Base-by-base conservation (phyloP, 768 basidiomycete species). In the Fistulinella prunicolor region DNA sequence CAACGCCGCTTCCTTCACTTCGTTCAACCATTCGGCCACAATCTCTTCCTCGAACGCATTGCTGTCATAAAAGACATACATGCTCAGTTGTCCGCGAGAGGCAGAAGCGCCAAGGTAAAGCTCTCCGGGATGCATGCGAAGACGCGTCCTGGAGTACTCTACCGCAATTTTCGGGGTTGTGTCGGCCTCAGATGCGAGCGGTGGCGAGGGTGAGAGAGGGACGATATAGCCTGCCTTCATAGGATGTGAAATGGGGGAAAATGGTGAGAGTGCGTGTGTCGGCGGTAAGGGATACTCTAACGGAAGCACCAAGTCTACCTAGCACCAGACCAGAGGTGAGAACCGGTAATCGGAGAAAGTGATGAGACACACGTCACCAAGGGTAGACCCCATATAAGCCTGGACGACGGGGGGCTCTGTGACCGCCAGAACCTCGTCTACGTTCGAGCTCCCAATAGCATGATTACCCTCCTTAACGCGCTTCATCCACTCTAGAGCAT, bases 21-120 rank as follows among this genome's bases (percentile, higher is more conserved):
- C 79, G 7, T 64, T 57, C 42, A 82, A 47, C 75, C 77, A 81
- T 57, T 79, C 79, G 7, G 46, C 54, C 7, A 78, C 67, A 9
- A 73, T 49, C 1, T 47, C 63, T 6, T 68, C 63, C 3, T 74
- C 68, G 40, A 71, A 80, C 3, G 76, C 74, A 51, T 81, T 78
- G 6, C 57, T 62, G 40, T 82, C 80, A 13, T n/a, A n/a, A n/a
- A n/a, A n/a, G n/a, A n/a, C n/a, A n/a, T 56, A 47, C 39, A 80
- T 38, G 2, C 46, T 49, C 30, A 82, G 47, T 28, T 63, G 59
- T 23, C 69, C 58, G 2, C 52, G 55, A 3, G 55, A 57, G 2
- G 66, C 74, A 3, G 60, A 42, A 13, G 77, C 73, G 3, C 75
- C 73, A 0, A 80, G 66, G 51, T 79, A 65, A 14, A 62, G 49